These are phyloP conservation scores for Borovskyia barvae DNA, from an alignment of 208 protist species.

Conservation along the genomic window DNA sequence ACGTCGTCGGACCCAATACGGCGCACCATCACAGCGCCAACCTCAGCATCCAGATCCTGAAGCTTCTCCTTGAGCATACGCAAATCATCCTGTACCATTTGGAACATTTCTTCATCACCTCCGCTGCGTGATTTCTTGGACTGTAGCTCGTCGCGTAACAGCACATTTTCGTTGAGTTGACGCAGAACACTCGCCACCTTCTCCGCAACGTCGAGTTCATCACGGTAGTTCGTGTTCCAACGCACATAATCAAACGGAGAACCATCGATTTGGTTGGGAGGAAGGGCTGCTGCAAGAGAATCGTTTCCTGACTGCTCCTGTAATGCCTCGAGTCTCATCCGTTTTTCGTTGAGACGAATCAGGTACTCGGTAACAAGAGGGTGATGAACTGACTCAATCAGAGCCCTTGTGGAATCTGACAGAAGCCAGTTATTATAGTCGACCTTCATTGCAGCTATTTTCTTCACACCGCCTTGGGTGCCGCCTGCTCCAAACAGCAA, in stretches of 20 bases:
- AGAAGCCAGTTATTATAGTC: conserved; percentile 72
- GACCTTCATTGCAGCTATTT: conserved; percentile 35
- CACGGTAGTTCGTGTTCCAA: conserved; percentile 79
- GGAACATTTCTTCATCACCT: conserved; percentile 71
- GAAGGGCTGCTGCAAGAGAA: background rate
- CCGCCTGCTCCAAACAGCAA: conserved; percentile 72
- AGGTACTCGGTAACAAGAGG: conserved; percentile 85
- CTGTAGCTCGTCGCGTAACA: conserved; percentile 41
- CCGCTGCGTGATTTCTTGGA: conserved; percentile 7
- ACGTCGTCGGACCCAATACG: conserved; percentile 72
- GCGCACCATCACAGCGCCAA: conserved; percentile 60
- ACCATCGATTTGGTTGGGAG: conserved; percentile 46
- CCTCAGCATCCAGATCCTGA: conserved; percentile 41
- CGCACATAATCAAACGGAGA: conserved; percentile 59
- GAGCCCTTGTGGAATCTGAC: conserved; percentile 32
- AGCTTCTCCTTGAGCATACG: conserved; percentile 37
- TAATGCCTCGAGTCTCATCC: conserved; percentile 39
- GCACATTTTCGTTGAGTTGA: conserved; percentile 70
- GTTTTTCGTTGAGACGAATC: conserved; percentile 68
- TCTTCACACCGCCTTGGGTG: conserved; percentile 80
- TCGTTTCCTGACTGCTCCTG: conserved; percentile 28
- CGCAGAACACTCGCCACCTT: conserved; percentile 33
- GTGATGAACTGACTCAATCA: conserved; percentile 67
- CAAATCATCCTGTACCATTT: conserved; percentile 76
- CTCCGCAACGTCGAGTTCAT: conserved; percentile 71